These are phyloP conservation scores for Amphibolis antarctica DNA, from an alignment of 106 monocot species.

Conservation along the genomic window DNA sequence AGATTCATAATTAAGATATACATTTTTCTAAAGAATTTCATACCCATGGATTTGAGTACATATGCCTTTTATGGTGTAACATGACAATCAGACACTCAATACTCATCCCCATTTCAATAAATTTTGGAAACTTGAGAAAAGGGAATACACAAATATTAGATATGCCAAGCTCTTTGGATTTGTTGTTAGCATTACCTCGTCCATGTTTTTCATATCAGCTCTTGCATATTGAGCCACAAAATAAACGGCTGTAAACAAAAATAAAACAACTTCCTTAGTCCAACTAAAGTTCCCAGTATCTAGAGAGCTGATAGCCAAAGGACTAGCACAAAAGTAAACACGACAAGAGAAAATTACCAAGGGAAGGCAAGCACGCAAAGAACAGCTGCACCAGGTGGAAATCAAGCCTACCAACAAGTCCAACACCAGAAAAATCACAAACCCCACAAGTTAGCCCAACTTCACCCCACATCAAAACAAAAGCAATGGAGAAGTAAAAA, in stretches of 20 bases:
- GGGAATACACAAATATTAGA: not conserved
- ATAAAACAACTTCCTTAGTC: not conserved
- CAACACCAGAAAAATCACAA: too few species aligned
- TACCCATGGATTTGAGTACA: too few species aligned
- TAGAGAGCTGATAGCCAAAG: not conserved
- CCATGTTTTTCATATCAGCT: slow-evolving; percentile 61
- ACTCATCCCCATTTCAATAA: too few species aligned
- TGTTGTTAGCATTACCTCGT: slow-evolving; percentile 32
- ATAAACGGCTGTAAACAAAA: slow-evolving; percentile 44
- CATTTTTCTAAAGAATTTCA: too few species aligned
- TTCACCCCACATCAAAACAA: not conserved
- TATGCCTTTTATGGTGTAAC: too few species aligned
- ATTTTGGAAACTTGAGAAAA: too few species aligned
- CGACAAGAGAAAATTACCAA: slow-evolving; percentile 35
- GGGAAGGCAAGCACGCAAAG: slow-evolving; percentile 67
- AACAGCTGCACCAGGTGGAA: slow-evolving; percentile 86
- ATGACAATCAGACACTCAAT: too few species aligned
- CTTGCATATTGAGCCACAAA: slow-evolving; percentile 75
- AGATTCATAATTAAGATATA: too few species aligned
- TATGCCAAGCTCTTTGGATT: not conserved
- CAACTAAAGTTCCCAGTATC: not conserved
- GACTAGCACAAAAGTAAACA: not conserved
- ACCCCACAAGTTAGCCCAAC: slow-evolving; percentile 23
- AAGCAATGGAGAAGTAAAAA: too few species aligned
- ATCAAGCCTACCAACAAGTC: slow-evolving; percentile 38